Percentiles rank a stretch among this genome's conserved stretches.
These are phyloP conservation scores for Penicillium frequentans DNA, from an alignment of 2,329 filamentous ascomycete species.

Conservation along the genomic window DNA sequence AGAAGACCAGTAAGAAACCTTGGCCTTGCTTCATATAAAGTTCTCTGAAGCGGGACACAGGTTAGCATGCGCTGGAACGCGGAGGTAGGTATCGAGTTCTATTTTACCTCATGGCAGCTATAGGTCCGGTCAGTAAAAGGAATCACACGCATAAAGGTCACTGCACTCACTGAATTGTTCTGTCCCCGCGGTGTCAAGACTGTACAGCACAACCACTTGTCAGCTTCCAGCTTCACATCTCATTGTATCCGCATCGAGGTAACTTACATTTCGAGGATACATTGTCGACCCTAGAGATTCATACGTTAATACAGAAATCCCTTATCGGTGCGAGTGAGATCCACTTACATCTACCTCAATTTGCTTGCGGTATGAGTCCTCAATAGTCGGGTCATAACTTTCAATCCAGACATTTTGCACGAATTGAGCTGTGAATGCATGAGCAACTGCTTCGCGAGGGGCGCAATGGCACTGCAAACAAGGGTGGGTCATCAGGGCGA, in stretches of 20 bases:
- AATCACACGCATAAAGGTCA: background rate
- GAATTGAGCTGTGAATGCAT: slow-evolving; percentile 68
- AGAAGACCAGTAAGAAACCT: slow-evolving; percentile 88
- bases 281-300: slow-evolving; percentile 70
- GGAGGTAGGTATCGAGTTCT: background rate
- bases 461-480: slow-evolving; percentile 6
- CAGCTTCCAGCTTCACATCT: slow-evolving; percentile 2
- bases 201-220: slow-evolving; percentile 33
- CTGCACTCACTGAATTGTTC: slow-evolving; percentile 80
- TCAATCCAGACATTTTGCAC: slow-evolving; percentile 95
- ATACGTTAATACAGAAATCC: slow-evolving; percentile 11
- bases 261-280: slow-evolving; percentile 82
- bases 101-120: slow-evolving; percentile 59
- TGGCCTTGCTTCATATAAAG: slow-evolving; percentile 93
- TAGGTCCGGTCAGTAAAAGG: slow-evolving; percentile 15
- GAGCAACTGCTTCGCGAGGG: slow-evolving; percentile 10
- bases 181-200: slow-evolving; percentile 85
- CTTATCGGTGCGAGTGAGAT: too few relatives aligned
- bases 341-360: slow-evolving; percentile 81
- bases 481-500: slow-evolving; percentile 25
- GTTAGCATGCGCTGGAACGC: slow-evolving; percentile 7
- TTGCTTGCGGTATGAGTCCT: slow-evolving; percentile 85
- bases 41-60: slow-evolving; percentile 53
- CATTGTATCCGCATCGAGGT: background rate
- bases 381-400: slow-evolving; percentile 84